A percentile compares a stretch with the other conserved stretches of the same genome.
Evolutionary conservation across 2,329 filamentous ascomycete species (phyloP).

Genomic region (Dactylellina sp.): DNA sequence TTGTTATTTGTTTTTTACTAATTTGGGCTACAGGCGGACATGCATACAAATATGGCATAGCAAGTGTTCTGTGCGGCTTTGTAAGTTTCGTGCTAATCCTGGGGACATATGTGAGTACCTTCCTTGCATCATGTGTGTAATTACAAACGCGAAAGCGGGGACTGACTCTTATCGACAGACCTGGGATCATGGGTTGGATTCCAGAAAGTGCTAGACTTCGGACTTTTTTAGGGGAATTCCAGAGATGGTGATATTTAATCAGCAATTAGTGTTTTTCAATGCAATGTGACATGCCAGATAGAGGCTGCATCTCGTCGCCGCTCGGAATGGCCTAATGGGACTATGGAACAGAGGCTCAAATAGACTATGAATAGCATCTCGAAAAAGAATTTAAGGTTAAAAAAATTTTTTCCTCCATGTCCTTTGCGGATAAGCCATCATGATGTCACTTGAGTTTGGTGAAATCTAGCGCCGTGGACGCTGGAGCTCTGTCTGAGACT

Average conservation of each 20-base stretch:
- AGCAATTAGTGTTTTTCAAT: neutral
- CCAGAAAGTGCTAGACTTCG: conserved; percentile 42
- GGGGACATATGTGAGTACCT: conserved; percentile 59
- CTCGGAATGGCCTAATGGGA: conserved; percentile 22
- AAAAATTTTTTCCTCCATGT: too few species aligned
- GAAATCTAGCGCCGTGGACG: neutral
- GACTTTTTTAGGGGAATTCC: neutral
- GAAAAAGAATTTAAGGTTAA: too few species aligned
- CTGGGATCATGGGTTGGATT: conserved; percentile 49
- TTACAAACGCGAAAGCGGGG: neutral
- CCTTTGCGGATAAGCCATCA: too few species aligned
- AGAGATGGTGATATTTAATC: neutral
- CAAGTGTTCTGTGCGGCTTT: conserved; percentile 58
- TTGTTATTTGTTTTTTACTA: conserved; percentile 6
- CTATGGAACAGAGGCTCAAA: conserved; percentile 32
- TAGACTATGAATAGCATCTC: conserved; percentile 17
- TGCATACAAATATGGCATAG: conserved; percentile 59
- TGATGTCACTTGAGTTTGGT: conserved; percentile 13
- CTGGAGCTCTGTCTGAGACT: conserved; percentile 6
- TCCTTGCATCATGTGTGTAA: conserved; percentile 1
- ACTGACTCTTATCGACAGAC: conserved; percentile 29
- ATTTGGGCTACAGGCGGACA: conserved; percentile 41
- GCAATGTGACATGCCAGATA: conserved; percentile 10
- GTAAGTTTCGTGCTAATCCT: conserved; percentile 58
- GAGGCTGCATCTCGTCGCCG: conserved; percentile 28